Conservation (phyloP, 2,329 filamentous ascomycete genomes). For the Pseudogymnoascus sp. region DNA sequence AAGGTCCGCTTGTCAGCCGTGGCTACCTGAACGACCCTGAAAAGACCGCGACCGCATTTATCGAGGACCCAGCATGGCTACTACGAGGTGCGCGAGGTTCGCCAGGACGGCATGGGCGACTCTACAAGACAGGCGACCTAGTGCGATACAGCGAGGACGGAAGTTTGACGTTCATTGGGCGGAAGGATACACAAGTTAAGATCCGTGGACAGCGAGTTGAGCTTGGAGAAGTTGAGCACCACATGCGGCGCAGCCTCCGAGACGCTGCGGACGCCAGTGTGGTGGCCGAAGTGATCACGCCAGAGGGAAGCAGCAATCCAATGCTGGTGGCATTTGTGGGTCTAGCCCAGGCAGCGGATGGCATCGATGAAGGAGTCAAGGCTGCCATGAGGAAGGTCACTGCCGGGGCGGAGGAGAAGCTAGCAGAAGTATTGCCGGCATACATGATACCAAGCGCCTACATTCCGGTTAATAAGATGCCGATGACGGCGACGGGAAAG, state of each 20-base stretch:
- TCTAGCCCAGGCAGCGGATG: too few relatives aligned
- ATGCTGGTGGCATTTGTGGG: too few relatives aligned
- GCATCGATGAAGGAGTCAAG: too few relatives aligned
- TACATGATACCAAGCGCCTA: conserved; percentile 33
- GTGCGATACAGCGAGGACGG: conserved; percentile 51
- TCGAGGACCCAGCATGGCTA: conserved; percentile 1
- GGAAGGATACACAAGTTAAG: too few relatives aligned
- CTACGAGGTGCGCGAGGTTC: neutral
- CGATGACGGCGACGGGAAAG: conserved; percentile 25
- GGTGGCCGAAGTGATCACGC: too few relatives aligned
- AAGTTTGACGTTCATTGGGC: conserved; percentile 53
- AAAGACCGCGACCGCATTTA: conserved; percentile 13
- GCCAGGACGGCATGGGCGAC: conserved; percentile 15
- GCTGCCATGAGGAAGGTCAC: too few relatives aligned
- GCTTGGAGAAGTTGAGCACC: conserved; percentile 49
- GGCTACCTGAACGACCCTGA: conserved; percentile 15
- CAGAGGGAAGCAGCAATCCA: too few relatives aligned
- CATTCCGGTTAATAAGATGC: conserved; percentile 24
- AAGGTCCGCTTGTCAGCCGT: conserved; percentile 12
- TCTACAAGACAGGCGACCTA: conserved; percentile 59
- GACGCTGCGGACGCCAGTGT: too few relatives aligned
- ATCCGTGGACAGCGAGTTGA: conserved; percentile 57
- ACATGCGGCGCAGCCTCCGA: too few relatives aligned
- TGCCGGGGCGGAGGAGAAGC: too few relatives aligned
- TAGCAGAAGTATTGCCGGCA: neutral